These are phyloP conservation scores for Pseudoneurospora amorphoporcata DNA, from an alignment of 495 filamentous ascomycete species.

Conservation along the genomic window DNA sequence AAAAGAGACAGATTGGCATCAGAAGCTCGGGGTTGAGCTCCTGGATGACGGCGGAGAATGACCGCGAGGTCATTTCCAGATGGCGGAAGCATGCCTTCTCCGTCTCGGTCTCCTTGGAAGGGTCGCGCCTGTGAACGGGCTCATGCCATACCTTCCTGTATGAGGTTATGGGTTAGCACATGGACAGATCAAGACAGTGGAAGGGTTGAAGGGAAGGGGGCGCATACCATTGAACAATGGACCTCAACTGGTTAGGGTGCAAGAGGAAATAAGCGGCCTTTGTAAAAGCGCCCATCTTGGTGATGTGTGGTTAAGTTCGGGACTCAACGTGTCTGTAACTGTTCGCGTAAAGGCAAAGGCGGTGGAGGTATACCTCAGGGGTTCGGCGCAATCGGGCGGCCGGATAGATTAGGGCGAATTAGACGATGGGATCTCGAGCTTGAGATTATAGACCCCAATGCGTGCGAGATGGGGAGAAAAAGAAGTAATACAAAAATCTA, in stretches of 20 bases:
- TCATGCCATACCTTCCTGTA: conserved; percentile 93
- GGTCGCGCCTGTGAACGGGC: conserved; percentile 75
- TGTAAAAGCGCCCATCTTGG: conserved; percentile 33
- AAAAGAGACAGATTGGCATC: conserved; percentile 85
- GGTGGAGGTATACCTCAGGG: background rate
- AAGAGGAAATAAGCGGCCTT: conserved; percentile 64
- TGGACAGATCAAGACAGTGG: conserved; percentile 7
- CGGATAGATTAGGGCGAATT: background rate
- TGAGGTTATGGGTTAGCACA: conserved; percentile 1
- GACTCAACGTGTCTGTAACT: background rate
- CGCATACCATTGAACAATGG: conserved; percentile 85
- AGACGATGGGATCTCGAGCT: background rate
- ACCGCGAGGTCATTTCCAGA: conserved; percentile 81
- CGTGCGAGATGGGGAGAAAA: background rate
- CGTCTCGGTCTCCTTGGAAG: conserved; percentile 59
- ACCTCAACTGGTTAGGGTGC: conserved; percentile 69
- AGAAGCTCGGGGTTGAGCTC: conserved; percentile 91
- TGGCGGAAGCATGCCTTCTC: conserved; percentile 75
- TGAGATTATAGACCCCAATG: background rate
- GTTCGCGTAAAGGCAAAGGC: background rate
- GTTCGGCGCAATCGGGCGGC: background rate
- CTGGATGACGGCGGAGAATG: conserved; percentile 87
- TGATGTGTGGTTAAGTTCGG: background rate
- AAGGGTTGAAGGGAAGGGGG: background rate
- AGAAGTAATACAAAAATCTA: background rate